Evolutionary conservation across 176 grass and related monocot species (phyloP).

Genomic region (Carex kokanica): DNA sequence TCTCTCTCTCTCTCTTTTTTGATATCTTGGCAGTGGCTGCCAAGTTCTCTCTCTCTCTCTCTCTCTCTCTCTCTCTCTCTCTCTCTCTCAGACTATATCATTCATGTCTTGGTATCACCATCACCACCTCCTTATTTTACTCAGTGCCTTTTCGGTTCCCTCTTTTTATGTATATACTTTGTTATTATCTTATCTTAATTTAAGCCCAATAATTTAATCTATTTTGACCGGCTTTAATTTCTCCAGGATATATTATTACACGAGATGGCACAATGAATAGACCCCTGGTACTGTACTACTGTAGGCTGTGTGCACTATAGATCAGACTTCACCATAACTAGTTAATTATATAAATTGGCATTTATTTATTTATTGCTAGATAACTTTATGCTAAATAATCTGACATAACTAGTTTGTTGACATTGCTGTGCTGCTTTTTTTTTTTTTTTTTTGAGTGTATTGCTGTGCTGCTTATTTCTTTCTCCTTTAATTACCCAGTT

Average conservation of each 20-base stretch:
- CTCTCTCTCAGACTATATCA: conserved; percentile 21
- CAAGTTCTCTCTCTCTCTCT: no score
- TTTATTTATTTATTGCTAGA: background rate
- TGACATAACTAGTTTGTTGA: no score
- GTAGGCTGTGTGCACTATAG: no score
- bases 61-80: no score
- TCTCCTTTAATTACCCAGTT: no score
- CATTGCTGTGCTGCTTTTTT: no score
- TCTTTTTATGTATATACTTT: conserved; percentile 6
- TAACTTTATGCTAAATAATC: background rate
- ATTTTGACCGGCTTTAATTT: conserved; percentile 27
- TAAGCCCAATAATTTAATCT: conserved; percentile 21
- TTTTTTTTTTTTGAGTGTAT: no score
- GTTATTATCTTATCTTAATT: background rate
- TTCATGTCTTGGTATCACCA: conserved; percentile 29
- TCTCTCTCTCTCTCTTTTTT: no score
- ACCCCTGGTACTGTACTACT: background rate
- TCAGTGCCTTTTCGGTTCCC: conserved; percentile 16
- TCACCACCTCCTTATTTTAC: conserved; percentile 24
- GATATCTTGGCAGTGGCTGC: no score
- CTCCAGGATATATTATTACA: background rate
- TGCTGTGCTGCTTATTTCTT: no score
- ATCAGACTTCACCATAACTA: background rate
- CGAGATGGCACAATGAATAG: background rate
- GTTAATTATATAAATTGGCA: background rate